Percentiles rank a stretch among this genome's conserved stretches.
phyloP scores from a whole-genome alignment of 2,329 filamentous ascomycete species.

The Aspergillus nomiae region DNA sequence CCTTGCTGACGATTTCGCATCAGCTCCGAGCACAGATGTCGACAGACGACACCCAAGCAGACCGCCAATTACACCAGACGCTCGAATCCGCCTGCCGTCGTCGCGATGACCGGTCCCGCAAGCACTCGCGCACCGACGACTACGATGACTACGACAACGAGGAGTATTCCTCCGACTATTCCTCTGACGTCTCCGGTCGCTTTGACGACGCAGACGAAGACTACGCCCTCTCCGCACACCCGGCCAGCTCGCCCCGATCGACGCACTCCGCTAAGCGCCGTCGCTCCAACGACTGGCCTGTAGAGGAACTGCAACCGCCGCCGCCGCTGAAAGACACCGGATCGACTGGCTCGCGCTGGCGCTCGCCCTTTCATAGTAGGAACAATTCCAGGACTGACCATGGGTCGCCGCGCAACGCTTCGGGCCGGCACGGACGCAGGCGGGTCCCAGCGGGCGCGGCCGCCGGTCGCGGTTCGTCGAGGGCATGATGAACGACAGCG shows the following conservation, averaged over 20 bases:
- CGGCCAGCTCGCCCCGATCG: slow-evolving; percentile 19
- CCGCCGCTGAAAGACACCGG: neutral
- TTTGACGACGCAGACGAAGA: slow-evolving; percentile 41
- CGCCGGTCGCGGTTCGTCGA: slow-evolving; percentile 70
- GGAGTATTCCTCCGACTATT: slow-evolving; percentile 22
- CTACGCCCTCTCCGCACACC: slow-evolving; percentile 18
- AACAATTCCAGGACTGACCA: neutral
- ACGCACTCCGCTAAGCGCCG: slow-evolving; percentile 45
- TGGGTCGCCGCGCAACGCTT: slow-evolving; percentile 17
- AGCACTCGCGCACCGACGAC: slow-evolving; percentile 30
- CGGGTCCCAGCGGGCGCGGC: slow-evolving; percentile 34
- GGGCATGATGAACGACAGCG: slow-evolving; percentile 83
- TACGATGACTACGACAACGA: slow-evolving; percentile 8
- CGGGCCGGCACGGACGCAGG: slow-evolving; percentile 11
- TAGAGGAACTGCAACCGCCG: slow-evolving; percentile 18
- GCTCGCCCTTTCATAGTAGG: slow-evolving; percentile 18
- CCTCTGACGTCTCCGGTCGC: slow-evolving; percentile 35
- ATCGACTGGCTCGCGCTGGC: slow-evolving; percentile 12
- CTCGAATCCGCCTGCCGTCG: slow-evolving; percentile 20
- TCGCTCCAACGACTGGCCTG: slow-evolving; percentile 49
- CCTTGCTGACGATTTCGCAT: neutral
- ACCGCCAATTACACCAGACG: slow-evolving; percentile 26
- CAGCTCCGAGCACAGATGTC: slow-evolving; percentile 14
- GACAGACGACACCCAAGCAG: slow-evolving; percentile 20
- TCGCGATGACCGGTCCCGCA: slow-evolving; percentile 29